Conservation (phyloP, 208 protist genomes). For the Leishmania gerbilli region DNA sequence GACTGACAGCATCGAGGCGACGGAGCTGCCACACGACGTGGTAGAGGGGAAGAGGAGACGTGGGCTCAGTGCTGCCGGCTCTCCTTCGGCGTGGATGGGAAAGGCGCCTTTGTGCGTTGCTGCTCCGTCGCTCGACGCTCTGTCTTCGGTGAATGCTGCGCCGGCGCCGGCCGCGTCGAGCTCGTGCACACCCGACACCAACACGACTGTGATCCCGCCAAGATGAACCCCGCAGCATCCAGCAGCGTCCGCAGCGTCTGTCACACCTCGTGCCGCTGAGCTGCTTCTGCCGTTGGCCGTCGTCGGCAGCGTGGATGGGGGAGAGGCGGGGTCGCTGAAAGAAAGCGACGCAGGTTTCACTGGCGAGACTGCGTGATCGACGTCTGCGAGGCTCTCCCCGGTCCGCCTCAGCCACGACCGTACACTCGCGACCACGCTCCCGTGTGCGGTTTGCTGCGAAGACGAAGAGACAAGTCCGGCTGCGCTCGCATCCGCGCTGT, state of each 20-base stretch:
- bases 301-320: conserved; percentile 7
- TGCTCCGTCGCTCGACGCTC: not conserved
- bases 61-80: not conserved
- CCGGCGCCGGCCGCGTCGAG: conserved; percentile 2
- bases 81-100: not conserved
- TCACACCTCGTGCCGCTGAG: conserved; percentile 13
- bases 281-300: conserved; percentile 3
- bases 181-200: conserved; percentile 37
- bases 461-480: not conserved
- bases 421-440: not conserved
- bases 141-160: not conserved
- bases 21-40: conserved; percentile 28
- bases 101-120: not conserved
- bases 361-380: conserved; percentile 18
- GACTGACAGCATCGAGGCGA: conserved; percentile 21
- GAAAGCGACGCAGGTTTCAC: not conserved
- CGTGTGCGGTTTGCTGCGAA: not conserved
- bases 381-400: conserved; percentile 20
- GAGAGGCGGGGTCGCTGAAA: conserved; percentile 9
- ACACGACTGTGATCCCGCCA: conserved; percentile 37
- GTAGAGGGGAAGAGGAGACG: conserved; percentile 30
- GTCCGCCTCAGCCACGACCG: conserved; percentile 19
- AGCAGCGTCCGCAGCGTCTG: conserved; percentile 15
- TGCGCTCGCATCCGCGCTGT: not conserved
- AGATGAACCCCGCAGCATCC: conserved; percentile 35